Evolutionary conservation across 2,329 filamentous ascomycete genomes (phyloP), one percentile per base, ranked within the genome.

Genomic region (Colletotrichum cereale): DNA sequence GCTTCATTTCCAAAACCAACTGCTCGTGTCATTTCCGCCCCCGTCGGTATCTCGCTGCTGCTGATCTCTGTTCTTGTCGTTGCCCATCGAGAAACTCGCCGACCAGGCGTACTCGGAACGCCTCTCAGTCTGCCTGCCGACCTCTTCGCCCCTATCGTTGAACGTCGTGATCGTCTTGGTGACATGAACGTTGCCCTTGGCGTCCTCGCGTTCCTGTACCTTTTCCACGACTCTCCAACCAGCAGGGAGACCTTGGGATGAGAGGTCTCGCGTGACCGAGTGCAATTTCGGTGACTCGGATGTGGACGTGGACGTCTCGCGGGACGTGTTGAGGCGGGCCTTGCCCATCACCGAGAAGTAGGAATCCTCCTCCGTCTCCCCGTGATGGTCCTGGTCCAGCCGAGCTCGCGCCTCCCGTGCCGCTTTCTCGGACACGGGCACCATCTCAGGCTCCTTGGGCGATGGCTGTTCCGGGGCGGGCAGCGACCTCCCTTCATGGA

Each of bases 1-100:
- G 31, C n/a, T 57, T 73, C 62, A 73, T 58, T 73, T 73, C 71
- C 71, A 71, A 24, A 73, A 73, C 67, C 71, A 73, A 34, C 56
- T 71, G 18, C 71, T 36, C 71, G 66, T 71, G 10, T 71, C 67
- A 31, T 71, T 61, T 2, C 53, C 56, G 14, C 44, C 58, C 24
- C 48, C 29, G 18, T 60, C 58, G 16, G 47, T n/a, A 18, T 66
- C 61, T 38, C 57, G 40, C 50, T 52, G 63, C 34, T 40, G 42
- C 53, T 24, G 52, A 18, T 69, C 57, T n/a, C 36, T 60, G 29
- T 60, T 48, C n/a, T 55, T 72, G 44, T 34, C 42, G 8, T 26
- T n/a, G 26, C 55, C 68, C 12, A 44, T 68, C 24, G 68, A 68
- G 24, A 56, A 67, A 48, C 60, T 72, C 12, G 71, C 67, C 14